phyloP scores from a whole-genome alignment of 192 early-diverging fungal genomes.

The Coemansia sp. region DNA sequence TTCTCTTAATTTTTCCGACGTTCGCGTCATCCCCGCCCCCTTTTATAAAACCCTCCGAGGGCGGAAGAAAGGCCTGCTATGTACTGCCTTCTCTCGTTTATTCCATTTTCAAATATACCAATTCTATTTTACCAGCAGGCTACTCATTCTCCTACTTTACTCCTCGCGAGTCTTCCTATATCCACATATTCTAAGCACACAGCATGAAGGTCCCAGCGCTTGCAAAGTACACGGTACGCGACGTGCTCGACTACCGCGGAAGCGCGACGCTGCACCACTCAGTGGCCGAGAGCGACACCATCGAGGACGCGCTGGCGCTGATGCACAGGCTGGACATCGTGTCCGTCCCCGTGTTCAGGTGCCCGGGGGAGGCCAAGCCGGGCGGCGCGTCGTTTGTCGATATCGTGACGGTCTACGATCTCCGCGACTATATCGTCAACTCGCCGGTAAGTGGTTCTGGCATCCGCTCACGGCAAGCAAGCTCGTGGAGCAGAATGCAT shows the following conservation, averaged over 20 bases:
- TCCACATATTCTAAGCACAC: not conserved
- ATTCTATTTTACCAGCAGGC: not conserved
- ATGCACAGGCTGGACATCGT: slow-evolving; percentile 44
- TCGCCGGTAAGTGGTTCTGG: slow-evolving; percentile 19
- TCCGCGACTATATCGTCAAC: slow-evolving; percentile 46
- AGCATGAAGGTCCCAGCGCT: slow-evolving; percentile 40
- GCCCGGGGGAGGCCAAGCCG: not conserved
- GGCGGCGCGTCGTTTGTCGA: slow-evolving; percentile 27
- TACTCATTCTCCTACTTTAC: not conserved
- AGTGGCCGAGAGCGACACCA: slow-evolving; percentile 15
- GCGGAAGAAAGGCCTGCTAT: too few relatives aligned
- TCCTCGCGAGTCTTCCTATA: not conserved
- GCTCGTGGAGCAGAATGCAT: too few relatives aligned
- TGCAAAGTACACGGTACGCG: slow-evolving; percentile 37
- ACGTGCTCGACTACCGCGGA: slow-evolving; percentile 46
- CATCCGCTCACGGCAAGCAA: too few relatives aligned
- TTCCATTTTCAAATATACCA: too few relatives aligned
- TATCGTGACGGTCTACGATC: slow-evolving; percentile 49
- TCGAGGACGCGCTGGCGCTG: slow-evolving; percentile 29
- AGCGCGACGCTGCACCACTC: slow-evolving; percentile 33
- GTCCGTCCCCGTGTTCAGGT: slow-evolving; percentile 44
- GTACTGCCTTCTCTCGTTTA: too few relatives aligned
- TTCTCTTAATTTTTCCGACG: too few relatives aligned
- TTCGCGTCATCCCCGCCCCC: too few relatives aligned
- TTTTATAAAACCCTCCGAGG: too few relatives aligned